Evolutionary conservation across 2,329 filamentous ascomycete species (phyloP), one percentile per base, ranked within the genome.

Genomic region (Penicillium verrucosum): DNA sequence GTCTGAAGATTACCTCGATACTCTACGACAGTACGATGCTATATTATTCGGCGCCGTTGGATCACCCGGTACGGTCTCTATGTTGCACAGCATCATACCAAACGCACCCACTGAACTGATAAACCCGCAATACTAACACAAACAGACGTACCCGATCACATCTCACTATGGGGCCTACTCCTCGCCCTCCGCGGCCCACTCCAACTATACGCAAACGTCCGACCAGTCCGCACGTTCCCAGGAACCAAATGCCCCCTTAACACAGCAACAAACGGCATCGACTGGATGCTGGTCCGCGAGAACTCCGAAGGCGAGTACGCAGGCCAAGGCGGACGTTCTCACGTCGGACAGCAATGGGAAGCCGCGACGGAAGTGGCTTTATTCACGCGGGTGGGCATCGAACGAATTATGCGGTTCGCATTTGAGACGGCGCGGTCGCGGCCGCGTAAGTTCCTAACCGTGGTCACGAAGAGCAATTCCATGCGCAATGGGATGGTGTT

Each of bases 1-100:
- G 68, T 79, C 81, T 0, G 73, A 76, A 3, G 80, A 81, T 60
- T 78, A 77, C 9, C 73, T 82, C 48, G 75, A 79, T 25, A 77
- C 78, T 27, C 66, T 85, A 30, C 78, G 77, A 46, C 77, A 77
- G 52, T 79, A 79, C 61, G 80, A 84, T 65, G 81, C 81, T 2
- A 79, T 84, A 29, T 78, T 85, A 54, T 86, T 86, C 60, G 83
- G 84, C 11, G 81, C 82, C 2, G 83, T 86, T 2, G 83, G 83
- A 16, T 82, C 77, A 66, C 82, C 82, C 51, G 76, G 79, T 81
- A 73, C 30, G 67, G 27, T 11, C 38, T 43, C 41, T 43, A 43
- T 43, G 29, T 9, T 12, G 25, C 41, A 43, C 18, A 44, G 21
- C 18, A 51, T 12, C 1, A 34, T 14, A 14, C 12, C 12, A 8